Percentiles rank a stretch among this genome's conserved stretches.
Conservation (phyloP, 1,284 basidiomycete genomes). For the Serendipita sp. region DNA sequence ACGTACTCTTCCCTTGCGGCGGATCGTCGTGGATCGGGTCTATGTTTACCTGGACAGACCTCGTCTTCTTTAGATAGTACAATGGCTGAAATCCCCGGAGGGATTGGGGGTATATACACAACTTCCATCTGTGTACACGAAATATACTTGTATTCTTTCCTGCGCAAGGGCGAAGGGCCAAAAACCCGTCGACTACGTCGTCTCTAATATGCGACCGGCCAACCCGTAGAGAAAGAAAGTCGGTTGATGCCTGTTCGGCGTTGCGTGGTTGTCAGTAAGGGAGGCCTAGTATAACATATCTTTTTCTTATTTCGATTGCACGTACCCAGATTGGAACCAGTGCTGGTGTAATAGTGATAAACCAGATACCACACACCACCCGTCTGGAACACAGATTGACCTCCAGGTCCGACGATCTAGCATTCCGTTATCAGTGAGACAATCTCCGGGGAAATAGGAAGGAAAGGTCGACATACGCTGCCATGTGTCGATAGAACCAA, state of each 20-base stretch:
- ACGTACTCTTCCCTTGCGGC: neutral
- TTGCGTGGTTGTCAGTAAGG: neutral
- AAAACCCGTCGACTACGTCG: too few relatives aligned
- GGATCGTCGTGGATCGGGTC: neutral
- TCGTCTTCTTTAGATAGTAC: too few relatives aligned
- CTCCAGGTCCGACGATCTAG: conserved; percentile 35
- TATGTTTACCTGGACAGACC: neutral
- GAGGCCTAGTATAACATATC: too few relatives aligned
- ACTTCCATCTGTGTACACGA: too few relatives aligned
- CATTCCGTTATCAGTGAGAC: neutral
- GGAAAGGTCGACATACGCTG: conserved; percentile 19
- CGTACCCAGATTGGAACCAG: conserved; percentile 16
- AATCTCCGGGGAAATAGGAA: neutral
- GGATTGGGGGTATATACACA: too few relatives aligned
- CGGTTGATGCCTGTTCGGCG: conserved; percentile 11
- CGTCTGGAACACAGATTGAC: conserved; percentile 27
- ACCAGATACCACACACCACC: conserved; percentile 27
- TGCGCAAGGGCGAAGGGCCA: too few relatives aligned
- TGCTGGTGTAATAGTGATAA: conserved; percentile 37
- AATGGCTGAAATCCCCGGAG: too few relatives aligned
- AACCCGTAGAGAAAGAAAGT: conserved; percentile 14
- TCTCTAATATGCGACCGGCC: conserved; percentile 12
- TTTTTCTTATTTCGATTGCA: neutral
- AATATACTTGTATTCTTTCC: too few relatives aligned
- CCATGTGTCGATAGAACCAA: conserved; percentile 35